Evolutionary conservation across 805 yeast species (phyloP), one percentile per base, ranked within the genome.

Genomic region (Blastobotrys muscicola): DNA sequence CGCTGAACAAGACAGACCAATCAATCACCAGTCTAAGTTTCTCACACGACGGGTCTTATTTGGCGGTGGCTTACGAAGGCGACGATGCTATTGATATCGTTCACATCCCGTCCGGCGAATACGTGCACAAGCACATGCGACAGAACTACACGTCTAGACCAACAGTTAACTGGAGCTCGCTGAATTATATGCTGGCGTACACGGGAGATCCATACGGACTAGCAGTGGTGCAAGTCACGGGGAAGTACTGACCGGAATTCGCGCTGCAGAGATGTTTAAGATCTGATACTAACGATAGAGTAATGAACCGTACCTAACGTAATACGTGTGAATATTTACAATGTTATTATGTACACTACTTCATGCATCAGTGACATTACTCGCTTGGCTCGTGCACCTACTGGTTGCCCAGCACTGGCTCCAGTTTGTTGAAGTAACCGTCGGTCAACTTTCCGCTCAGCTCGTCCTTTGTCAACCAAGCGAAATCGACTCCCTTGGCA

Each of bases 391-490:
- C n/a, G 23, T 36, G 4, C n/a, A 33, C 48, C 30, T 44, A 54
- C 12, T 38, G 42, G 20, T 47, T 36, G 41, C 46, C 46, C 38
- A 55, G 48, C 30, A 52, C 46, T 31, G 59, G 56, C 29, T 48
- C 52, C 38, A 82, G 70, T 46, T 76, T 71, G 14, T 68, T 56
- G 58, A 62, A 87, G 61, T 85, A 86, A 32, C 67, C 69, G 20
- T 59, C 51, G 36, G 67, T 67, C 44, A 84, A 78, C 44, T 67
- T 62, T 14, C 71, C 68, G 49, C 68, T 61, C 43, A 86, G 69
- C 65, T 90, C 98, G 39, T 82, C 85, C 58, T 78, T 84, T 29
- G 85, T 75, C 53, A 87, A 70, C 98, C 98, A 90, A 54, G 80
- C 78, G 65, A 66, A 85, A 43, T 81, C 80, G 39, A 64, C 51